Percentiles rank a stretch among this genome's conserved stretches.
Conservation (phyloP, 768 basidiomycete genomes). For the Lyophyllum semitale region DNA sequence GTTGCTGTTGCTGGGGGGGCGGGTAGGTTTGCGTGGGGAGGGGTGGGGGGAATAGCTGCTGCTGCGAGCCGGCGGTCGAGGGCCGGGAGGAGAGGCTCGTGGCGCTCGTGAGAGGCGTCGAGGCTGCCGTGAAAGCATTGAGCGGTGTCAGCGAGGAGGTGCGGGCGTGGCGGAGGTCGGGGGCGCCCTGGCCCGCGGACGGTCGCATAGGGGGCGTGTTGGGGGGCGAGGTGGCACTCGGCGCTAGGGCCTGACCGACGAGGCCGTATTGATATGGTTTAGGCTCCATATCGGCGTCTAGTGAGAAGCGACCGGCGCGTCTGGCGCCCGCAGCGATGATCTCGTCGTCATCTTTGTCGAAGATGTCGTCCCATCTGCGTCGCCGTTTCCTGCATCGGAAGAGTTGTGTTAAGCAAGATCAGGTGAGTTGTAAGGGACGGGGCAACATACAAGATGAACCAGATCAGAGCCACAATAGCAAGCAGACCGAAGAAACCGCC, state of each 20-base stretch:
- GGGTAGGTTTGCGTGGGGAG: slow-evolving; percentile 17
- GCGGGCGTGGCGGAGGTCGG: slow-evolving; percentile 16
- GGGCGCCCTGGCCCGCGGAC: slow-evolving; percentile 11
- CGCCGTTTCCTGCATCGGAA: slow-evolving; percentile 41
- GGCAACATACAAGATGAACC: slow-evolving; percentile 50
- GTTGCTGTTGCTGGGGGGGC: slow-evolving; percentile 3
- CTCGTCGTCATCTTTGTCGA: slow-evolving; percentile 44
- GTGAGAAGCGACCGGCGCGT: slow-evolving; percentile 28
- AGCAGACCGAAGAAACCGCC: slow-evolving; percentile 57
- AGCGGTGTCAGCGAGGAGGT: slow-evolving; percentile 29
- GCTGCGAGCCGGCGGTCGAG: slow-evolving; percentile 44
- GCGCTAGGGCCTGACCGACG: slow-evolving; percentile 47
- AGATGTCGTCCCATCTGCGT: slow-evolving; percentile 51
- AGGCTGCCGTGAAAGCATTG: slow-evolving; percentile 23
- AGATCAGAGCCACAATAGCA: slow-evolving; percentile 43
- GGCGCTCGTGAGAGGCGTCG: slow-evolving; percentile 25
- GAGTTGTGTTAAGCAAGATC: slow-evolving; percentile 7
- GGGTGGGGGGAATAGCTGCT: slow-evolving; percentile 26
- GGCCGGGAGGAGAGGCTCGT: slow-evolving; percentile 37
- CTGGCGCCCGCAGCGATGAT: slow-evolving; percentile 20
- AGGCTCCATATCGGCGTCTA: slow-evolving; percentile 40
- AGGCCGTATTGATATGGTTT: slow-evolving; percentile 67
- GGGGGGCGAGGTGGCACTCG: slow-evolving; percentile 35
- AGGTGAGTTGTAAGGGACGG: neutral
- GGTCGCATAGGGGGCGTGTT: slow-evolving; percentile 32